A percentile compares a stretch with the other conserved stretches of the same genome.
Conservation (phyloP, 2,329 filamentous ascomycete species). For the Xylaria sp. region DNA sequence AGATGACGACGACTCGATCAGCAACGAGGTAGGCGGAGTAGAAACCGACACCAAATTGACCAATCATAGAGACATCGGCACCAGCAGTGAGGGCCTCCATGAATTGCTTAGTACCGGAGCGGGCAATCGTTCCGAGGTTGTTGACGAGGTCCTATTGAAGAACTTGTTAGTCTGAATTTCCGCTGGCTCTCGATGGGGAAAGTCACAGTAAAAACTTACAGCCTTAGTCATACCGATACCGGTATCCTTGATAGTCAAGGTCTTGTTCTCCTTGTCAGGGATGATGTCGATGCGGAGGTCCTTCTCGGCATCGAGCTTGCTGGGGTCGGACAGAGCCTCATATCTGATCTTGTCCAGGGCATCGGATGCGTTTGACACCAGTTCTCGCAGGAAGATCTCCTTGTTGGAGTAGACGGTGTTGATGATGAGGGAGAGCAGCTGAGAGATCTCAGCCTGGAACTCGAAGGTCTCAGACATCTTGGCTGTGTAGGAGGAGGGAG, state of each 20-base stretch:
- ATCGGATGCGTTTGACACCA: slow-evolving; percentile 98
- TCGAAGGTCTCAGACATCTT: slow-evolving; percentile 96
- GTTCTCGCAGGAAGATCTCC: slow-evolving; percentile 98
- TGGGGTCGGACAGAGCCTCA: slow-evolving; percentile 94
- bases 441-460: slow-evolving; percentile 99
- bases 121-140: slow-evolving; percentile 99
- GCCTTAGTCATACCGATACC: slow-evolving; percentile 99
- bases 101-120: slow-evolving; percentile 99
- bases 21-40: slow-evolving; percentile 99
- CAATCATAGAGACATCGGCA: slow-evolving; percentile 99
- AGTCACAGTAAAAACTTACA: slow-evolving; percentile 62
- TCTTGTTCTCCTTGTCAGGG: slow-evolving; percentile 96
- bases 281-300: slow-evolving; percentile 99
- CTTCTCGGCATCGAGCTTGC: slow-evolving; percentile 96
- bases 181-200: background rate
- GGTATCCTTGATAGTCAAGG: slow-evolving; percentile 93
- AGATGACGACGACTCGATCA: slow-evolving; percentile 92
- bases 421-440: slow-evolving; percentile 99
- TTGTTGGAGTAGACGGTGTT: slow-evolving; percentile 99
- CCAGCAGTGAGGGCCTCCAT: slow-evolving; percentile 99
- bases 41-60: slow-evolving; percentile 99
- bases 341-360: slow-evolving; percentile 99
- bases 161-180: no score
- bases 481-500: slow-evolving; percentile 10
- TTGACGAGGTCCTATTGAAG: slow-evolving; percentile 87